Evolutionary conservation across 345 rosid genomes (phyloP).

Genomic region (Dovyalis caffra): DNA sequence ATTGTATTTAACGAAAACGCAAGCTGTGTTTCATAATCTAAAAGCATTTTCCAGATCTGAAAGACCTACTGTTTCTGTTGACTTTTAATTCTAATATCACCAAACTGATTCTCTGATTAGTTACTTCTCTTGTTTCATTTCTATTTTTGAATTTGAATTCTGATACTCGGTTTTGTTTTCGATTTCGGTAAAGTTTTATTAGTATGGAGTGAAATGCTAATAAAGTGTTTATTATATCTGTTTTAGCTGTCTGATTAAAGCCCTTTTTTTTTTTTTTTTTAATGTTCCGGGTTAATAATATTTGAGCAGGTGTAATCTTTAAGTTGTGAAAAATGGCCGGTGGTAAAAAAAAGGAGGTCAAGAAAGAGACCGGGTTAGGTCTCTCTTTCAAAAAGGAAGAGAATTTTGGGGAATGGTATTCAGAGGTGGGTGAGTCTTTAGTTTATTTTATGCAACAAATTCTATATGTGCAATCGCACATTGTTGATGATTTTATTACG

Average conservation of each 20-base stretch:
- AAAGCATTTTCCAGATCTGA: not conserved
- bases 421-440: constrained; percentile 45
- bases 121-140: not conserved
- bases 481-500: not conserved
- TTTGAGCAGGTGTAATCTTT: not conserved
- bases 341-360: constrained; percentile 91
- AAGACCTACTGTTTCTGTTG: not conserved
- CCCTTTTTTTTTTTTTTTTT: not conserved
- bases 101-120: not conserved
- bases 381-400: constrained; percentile 79
- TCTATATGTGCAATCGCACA: not conserved
- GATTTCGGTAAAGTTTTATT: not conserved
- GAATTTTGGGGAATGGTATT: constrained; percentile 95
- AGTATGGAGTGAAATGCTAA: not conserved
- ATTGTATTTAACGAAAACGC: not conserved
- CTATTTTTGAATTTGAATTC: not conserved
- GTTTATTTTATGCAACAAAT: not conserved
- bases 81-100: not conserved
- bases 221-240: not conserved
- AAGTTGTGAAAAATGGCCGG: constrained; percentile 18
- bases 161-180: not conserved
- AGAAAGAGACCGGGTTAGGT: constrained; percentile 92
- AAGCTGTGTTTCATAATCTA: not conserved
- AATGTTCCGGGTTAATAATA: not conserved
- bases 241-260: not conserved